phyloP scores from a whole-genome alignment of 108 stramenopile genomes.

The Cyclotella sp. region DNA sequence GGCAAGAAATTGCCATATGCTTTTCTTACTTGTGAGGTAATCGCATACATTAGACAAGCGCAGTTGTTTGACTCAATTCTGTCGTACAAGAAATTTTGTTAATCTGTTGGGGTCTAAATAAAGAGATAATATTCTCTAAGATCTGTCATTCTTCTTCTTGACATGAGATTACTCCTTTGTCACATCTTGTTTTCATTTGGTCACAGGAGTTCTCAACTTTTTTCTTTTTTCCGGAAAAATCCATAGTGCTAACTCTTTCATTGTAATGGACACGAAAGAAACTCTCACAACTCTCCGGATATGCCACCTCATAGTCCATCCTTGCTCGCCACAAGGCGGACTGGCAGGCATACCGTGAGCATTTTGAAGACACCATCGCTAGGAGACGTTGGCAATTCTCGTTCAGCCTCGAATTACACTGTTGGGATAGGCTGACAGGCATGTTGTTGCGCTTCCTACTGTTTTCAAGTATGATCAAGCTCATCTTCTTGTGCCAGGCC shows the following conservation, averaged over 20 bases:
- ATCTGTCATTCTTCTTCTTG: no score
- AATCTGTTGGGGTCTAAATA: no score
- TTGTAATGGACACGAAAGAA: neutral
- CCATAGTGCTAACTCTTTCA: neutral
- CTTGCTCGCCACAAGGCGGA: neutral
- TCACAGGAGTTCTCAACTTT: neutral
- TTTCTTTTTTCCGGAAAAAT: neutral
- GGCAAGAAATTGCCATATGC: conserved; percentile 71
- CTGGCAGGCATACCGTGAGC: neutral
- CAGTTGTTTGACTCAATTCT: no score
- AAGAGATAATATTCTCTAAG: no score
- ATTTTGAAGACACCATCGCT: neutral
- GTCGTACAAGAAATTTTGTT: no score
- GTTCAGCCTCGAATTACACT: neutral
- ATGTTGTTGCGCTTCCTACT: neutral
- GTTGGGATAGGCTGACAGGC: neutral
- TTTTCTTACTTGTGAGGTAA: conserved; percentile 36
- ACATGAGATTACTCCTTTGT: no score
- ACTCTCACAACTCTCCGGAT: neutral
- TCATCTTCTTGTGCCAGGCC: neutral
- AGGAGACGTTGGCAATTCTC: neutral
- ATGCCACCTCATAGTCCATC: conserved; percentile 2
- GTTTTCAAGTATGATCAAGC: neutral
- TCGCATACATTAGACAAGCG: no score
- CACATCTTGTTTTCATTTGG: neutral